phyloP scores from a whole-genome alignment of 2,329 filamentous ascomycete genomes.

The Alternaria tenuissima region DNA sequence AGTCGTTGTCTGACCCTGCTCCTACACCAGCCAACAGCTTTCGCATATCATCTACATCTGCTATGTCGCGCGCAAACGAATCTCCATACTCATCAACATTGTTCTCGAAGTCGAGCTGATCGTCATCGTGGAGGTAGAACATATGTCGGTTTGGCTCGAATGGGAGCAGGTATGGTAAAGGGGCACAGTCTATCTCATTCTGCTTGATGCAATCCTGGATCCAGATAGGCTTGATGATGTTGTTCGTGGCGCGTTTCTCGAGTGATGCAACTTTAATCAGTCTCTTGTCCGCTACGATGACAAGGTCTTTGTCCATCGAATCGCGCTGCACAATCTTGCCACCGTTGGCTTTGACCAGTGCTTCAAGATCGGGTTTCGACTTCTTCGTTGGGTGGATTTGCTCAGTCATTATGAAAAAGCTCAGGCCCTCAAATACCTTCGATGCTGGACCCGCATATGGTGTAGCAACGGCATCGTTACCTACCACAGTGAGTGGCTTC shows the following conservation, averaged over 20 bases:
- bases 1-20: constrained; percentile 20
- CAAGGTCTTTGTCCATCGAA: constrained; percentile 66
- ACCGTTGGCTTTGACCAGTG: constrained; percentile 82
- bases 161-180: constrained; percentile 68
- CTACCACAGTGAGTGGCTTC: constrained; percentile 77
- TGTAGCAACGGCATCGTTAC: constrained; percentile 61
- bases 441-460: constrained; percentile 67
- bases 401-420: constrained; percentile 86
- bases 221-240: constrained; percentile 84
- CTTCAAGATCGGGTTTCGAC: constrained; percentile 80
- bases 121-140: constrained; percentile 70
- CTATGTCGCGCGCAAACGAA: constrained; percentile 78
- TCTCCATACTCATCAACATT: constrained; percentile 83
- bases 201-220: constrained; percentile 79
- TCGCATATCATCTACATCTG: constrained; percentile 67
- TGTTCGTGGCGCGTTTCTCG: constrained; percentile 73
- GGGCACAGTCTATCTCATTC: constrained; percentile 62
- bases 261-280: constrained; percentile 84
- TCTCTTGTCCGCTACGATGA: constrained; percentile 81
- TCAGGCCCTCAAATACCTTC: constrained; percentile 75
- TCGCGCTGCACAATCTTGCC: constrained; percentile 81
- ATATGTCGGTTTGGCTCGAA: constrained; percentile 72
- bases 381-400: constrained; percentile 73
- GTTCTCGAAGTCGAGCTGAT: constrained; percentile 62
- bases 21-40: constrained; percentile 51